These are phyloP conservation scores for Vitis vinifera DNA, from an alignment of 164 flowering plant genomes.

Conservation along the genomic window DNA sequence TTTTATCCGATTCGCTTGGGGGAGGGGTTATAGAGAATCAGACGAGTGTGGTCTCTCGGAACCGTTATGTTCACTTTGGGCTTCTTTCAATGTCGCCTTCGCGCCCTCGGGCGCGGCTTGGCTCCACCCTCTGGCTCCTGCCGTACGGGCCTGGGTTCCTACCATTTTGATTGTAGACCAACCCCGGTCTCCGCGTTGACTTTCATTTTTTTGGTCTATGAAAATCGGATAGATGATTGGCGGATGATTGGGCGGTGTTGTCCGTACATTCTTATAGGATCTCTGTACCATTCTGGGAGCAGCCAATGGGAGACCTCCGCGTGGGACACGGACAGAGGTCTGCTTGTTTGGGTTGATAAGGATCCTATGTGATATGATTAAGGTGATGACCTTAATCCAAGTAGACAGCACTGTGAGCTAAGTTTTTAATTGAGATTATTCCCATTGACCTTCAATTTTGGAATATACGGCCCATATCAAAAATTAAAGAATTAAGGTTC, in stretches of 20 bases:
- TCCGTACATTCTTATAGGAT: background rate
- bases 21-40: conserved; percentile 5
- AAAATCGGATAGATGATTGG: background rate
- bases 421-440: no score
- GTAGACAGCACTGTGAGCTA: no score
- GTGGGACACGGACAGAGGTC: no score
- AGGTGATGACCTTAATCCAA: no score
- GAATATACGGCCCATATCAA: no score
- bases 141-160: background rate
- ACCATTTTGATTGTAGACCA: no score
- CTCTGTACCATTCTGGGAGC: no score
- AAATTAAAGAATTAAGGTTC: no score
- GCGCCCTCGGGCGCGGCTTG: conserved; percentile 23
- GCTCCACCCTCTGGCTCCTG: conserved; percentile 11
- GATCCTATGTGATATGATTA: no score
- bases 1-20: conserved; percentile 13
- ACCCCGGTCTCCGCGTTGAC: background rate
- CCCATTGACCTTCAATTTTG: no score
- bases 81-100: conserved; percentile 9
- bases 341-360: no score
- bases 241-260: background rate
- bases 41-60: conserved; percentile 22
- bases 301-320: no score
- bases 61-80: conserved; percentile 21
- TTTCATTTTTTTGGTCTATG: background rate